Evolutionary conservation across 2,329 filamentous ascomycete species (phyloP), one percentile per base, ranked within the genome.

Genomic region (Phoma sp.): DNA sequence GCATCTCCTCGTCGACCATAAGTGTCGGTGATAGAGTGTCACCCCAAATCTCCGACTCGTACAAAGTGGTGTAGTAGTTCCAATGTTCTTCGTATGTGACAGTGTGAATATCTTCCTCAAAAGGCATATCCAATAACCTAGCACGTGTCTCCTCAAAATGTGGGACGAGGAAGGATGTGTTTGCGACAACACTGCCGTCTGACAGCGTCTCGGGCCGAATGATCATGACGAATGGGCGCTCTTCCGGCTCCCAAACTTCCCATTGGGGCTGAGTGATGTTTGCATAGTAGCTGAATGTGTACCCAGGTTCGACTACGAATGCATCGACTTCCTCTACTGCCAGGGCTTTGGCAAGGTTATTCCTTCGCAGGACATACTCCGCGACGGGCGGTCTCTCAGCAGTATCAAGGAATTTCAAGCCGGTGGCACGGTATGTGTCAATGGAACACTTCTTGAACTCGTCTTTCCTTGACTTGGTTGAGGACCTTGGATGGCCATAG

Each of bases 1-100:
- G 80, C 66, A 87, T 85, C 63, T 87, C 85, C 57, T 87, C 85
- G 57, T 88, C 85, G 12, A 86, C 79, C 81, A 87, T 86, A n/a
- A 88, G 59, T n/a, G 66, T 79, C 5, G 73, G 65, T 0, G 67
- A 67, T 1, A 69, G 49, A 1, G 32, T 63, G 7, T 68, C 60
- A 1, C 79, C 81, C 68, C 67, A 71, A 3, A 70, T 68, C 7
- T 59, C 57, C 4, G 66, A 62, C 20, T 78, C 57, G 11, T 78
- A 71, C 15, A 88, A 74, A 0, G 83, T 87, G 0, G 70, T 69
- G 66, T 87, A 88, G 1, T 84, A 85, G 65, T 87, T 79, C 85
- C 84, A 87, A 59, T 87, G 84, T 61, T 88, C 85, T 68, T 87
- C 84, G 79, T 85, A 88, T 0, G 78, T 75, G 12, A 88, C 76